Evolutionary conservation across 306 rosid species (phyloP), one percentile per base, ranked within the genome.

Genomic region (Lagenaria siceraria): DNA sequence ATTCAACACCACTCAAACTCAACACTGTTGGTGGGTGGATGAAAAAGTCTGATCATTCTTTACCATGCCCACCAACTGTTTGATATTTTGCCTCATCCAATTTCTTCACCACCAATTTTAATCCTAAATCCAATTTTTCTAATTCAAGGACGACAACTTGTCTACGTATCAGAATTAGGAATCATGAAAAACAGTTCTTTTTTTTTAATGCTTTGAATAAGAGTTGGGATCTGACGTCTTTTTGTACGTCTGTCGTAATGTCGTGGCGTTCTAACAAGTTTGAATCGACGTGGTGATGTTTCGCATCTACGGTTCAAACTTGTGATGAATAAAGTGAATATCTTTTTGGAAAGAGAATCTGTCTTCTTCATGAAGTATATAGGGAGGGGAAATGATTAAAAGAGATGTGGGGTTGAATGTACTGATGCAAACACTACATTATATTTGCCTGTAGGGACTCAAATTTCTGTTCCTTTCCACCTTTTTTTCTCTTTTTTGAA

Each of bases 361-460:
- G 74, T 46, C 79, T 49, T 77, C 71, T 84, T 86, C 83, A 56
- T 81, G 79, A 83, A 68, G 58, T 46, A 76, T 78, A 75, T 78
- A 79, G 81, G 83, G 84, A 54, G 77, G 79, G 77, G 78, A 75
- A 84, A 90, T 84, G 85, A 90, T 87, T 88, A 85, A 84, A 84
- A 77, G 84, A 52, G 78, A 83, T 80, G 84, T 80, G 85, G 85
- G 90, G 88, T 77, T 78, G 86, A 88, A 84, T 86, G 77, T 73
- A 69, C 48, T 81, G 87, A 85, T 84, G 90, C 85, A 88, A 77
- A 84, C 87, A 84, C 81, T 76, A 85, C 90, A 87, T 80, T 78
- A 86, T 92, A 90, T 88, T 85, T 82, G 85, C 85, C 80, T 52
- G 96, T 85, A 85, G 89, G 97, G 91, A 61, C 90, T 78, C 88